Evolutionary conservation across 768 basidiomycete genomes (phyloP).

Genomic region (Hypholoma fasciculare): DNA sequence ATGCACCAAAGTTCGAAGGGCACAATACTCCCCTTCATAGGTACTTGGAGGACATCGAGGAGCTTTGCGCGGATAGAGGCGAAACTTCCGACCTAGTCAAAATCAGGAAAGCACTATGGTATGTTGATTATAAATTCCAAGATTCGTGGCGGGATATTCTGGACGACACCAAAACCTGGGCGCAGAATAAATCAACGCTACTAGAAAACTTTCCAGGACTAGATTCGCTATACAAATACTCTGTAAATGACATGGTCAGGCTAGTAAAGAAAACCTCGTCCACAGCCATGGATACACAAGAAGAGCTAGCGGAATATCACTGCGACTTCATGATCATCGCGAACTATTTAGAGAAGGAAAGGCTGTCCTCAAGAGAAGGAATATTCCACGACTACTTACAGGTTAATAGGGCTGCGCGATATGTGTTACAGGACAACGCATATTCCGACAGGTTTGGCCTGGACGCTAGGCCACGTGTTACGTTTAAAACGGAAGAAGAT

Average conservation of each 20-base stretch:
- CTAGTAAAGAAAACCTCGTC: background rate
- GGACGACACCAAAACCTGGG: background rate
- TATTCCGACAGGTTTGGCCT: background rate
- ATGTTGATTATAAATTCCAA: background rate
- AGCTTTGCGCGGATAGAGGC: background rate
- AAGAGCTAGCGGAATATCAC: background rate
- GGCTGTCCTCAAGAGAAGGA: background rate
- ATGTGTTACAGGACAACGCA: background rate
- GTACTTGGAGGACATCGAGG: background rate
- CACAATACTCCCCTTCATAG: background rate
- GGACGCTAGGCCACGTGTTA: too few species aligned
- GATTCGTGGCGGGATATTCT: background rate
- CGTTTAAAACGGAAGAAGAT: too few species aligned
- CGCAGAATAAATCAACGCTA: background rate
- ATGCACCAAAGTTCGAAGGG: background rate
- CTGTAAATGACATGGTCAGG: background rate
- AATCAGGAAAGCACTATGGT: background rate
- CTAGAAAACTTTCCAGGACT: too few species aligned
- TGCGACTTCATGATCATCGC: background rate
- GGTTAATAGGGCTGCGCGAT: background rate
- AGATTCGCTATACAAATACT: background rate
- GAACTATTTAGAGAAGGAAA: background rate
- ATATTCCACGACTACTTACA: background rate
- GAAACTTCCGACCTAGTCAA: background rate
- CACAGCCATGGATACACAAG: background rate